Conservation (phyloP, 1,284 basidiomycete species). For the Microbotryum silenes-acaulis region DNA sequence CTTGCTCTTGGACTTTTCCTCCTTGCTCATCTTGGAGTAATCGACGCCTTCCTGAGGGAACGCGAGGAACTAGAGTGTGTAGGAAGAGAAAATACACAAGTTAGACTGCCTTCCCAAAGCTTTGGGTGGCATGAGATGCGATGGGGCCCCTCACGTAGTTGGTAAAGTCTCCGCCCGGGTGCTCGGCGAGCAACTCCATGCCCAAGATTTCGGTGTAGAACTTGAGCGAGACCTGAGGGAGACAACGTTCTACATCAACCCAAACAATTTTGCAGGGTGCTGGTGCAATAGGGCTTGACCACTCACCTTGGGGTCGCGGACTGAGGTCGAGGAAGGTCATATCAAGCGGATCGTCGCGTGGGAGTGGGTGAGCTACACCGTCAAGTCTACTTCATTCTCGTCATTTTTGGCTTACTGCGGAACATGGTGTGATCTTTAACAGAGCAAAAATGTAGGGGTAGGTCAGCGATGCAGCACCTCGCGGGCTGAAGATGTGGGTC, state of each 20-base stretch:
- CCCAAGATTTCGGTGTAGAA: slow-evolving; percentile 10
- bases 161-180: slow-evolving; percentile 41
- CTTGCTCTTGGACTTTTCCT: slow-evolving; percentile 39
- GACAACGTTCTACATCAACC: slow-evolving; percentile 24
- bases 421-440: slow-evolving; percentile 68
- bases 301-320: not conserved
- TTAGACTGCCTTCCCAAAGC: slow-evolving; percentile 19
- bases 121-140: slow-evolving; percentile 1
- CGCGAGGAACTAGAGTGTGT: not conserved
- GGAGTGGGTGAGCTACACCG: too few relatives aligned
- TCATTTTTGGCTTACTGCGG: slow-evolving; percentile 57
- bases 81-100: slow-evolving; percentile 25
- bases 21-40: slow-evolving; percentile 28
- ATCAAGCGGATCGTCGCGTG: too few relatives aligned
- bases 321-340: not conserved
- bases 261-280: slow-evolving; percentile 44
- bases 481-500: too few relatives aligned
- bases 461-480: too few relatives aligned
- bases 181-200: slow-evolving; percentile 37
- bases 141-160: slow-evolving; percentile 37
- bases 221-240: slow-evolving; percentile 11
- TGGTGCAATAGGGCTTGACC: slow-evolving; percentile 51
- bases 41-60: slow-evolving; percentile 33
- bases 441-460: not conserved
- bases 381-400: too few relatives aligned